Evolutionary conservation across 805 yeast genomes (phyloP).

Genomic region (Suhomyces faveliae): DNA sequence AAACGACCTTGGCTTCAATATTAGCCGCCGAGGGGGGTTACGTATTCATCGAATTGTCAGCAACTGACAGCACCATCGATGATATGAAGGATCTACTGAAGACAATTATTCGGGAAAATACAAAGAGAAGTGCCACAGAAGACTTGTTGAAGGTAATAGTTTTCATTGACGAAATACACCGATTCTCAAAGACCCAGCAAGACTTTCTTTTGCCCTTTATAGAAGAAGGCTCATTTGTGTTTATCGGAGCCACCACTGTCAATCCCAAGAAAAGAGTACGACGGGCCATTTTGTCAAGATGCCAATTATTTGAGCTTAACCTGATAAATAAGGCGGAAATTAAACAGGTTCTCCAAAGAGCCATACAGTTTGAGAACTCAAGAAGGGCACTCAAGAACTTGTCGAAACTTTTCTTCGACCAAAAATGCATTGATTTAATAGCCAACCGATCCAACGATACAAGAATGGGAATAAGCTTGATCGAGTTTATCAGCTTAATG

Average conservation of each 20-base stretch:
- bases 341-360: constrained; percentile 51
- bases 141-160: constrained; percentile 42
- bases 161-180: constrained; percentile 90
- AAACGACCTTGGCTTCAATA: constrained; percentile 77
- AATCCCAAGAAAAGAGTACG: constrained; percentile 75
- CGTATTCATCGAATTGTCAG: constrained; percentile 77
- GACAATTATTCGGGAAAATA: constrained; percentile 46
- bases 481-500: constrained; percentile 29
- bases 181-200: constrained; percentile 84
- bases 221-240: constrained; percentile 75
- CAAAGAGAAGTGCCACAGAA: constrained; percentile 32
- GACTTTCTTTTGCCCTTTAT: constrained; percentile 81
- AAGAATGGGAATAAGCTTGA: constrained; percentile 30
- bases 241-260: constrained; percentile 91
- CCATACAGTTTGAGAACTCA: constrained; percentile 43
- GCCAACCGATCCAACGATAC: constrained; percentile 24
- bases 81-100: constrained; percentile 64
- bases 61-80: constrained; percentile 66
- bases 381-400: constrained; percentile 17
- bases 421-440: constrained; percentile 15
- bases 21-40: constrained; percentile 55
- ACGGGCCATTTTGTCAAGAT: constrained; percentile 79
- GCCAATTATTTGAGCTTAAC: constrained; percentile 72
- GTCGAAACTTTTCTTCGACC: constrained; percentile 14
- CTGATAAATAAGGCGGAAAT: constrained; percentile 53